These are phyloP conservation scores for Piper longum DNA, from an alignment of 164 flowering plant genomes.

Conservation along the genomic window DNA sequence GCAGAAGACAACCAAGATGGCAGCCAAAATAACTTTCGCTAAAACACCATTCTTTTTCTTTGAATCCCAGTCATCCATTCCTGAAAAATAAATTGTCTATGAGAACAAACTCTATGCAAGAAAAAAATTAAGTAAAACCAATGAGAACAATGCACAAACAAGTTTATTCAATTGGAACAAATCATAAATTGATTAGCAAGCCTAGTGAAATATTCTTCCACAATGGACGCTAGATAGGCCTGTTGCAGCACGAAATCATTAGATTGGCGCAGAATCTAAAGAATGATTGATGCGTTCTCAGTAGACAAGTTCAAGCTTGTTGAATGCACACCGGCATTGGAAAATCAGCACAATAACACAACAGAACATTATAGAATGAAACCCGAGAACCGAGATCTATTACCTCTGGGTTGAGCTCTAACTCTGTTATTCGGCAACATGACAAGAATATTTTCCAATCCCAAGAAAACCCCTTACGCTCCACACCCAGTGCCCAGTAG, in stretches of 20 bases:
- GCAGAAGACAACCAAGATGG: conserved; percentile 51
- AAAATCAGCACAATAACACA: not conserved
- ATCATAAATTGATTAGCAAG: not conserved
- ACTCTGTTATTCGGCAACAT: conserved; percentile 16
- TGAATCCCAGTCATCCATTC: conserved; percentile 68
- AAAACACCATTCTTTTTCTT: conserved; percentile 49
- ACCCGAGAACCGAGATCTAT: conserved; percentile 20
- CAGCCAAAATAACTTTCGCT: conserved; percentile 66
- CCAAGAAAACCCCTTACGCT: not conserved
- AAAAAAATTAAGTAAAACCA: not conserved
- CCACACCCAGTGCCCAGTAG: not conserved
- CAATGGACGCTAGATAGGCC: not conserved
- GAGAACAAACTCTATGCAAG: not conserved
- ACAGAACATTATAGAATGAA: not conserved
- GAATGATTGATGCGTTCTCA: not conserved
- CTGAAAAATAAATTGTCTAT: conserved; percentile 18
- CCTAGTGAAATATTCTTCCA: not conserved
- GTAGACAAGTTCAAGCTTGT: too few species aligned
- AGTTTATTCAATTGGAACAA: not conserved
- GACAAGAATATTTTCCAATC: conserved; percentile 6
- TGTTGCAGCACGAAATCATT: not conserved
- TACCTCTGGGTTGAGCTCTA: conserved; percentile 19
- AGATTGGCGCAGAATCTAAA: not conserved
- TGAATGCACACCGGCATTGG: too few species aligned
- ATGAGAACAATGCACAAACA: not conserved